These are phyloP conservation scores for Anastatica hierochuntica DNA, from an alignment of 345 rosid genomes.

Conservation along the genomic window DNA sequence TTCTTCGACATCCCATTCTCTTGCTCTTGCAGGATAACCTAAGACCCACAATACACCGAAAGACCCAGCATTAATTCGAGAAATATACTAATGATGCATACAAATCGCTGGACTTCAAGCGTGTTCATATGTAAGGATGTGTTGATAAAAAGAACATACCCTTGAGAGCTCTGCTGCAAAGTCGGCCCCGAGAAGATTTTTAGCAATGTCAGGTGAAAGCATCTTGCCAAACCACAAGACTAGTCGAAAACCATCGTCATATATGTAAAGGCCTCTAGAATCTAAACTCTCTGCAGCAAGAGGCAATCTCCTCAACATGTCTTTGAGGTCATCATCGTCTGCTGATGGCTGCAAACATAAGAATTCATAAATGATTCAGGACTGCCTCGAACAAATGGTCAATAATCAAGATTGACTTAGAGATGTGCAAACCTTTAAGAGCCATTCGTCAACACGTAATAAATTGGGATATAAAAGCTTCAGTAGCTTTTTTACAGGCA, in stretches of 20 bases:
- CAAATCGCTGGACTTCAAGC: background rate
- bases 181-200: conserved; percentile 73
- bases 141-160: conserved; percentile 38
- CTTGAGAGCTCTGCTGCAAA: conserved; percentile 82
- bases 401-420: background rate
- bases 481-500: conserved; percentile 77
- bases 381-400: too few species aligned
- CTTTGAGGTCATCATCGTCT: conserved; percentile 29
- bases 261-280: conserved; percentile 83
- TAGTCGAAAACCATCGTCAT: conserved; percentile 80
- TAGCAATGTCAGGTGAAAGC: conserved; percentile 82
- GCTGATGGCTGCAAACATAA: conserved; percentile 52
- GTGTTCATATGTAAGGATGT: background rate
- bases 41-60: conserved; percentile 16
- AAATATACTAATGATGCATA: too few species aligned
- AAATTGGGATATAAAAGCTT: conserved; percentile 83
- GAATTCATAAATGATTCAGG: background rate
- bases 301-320: conserved; percentile 44
- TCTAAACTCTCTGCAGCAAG: conserved; percentile 80
- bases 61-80: too few species aligned
- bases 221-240: conserved; percentile 90
- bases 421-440: conserved; percentile 45
- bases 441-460: conserved; percentile 76
- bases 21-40: conserved; percentile 55
- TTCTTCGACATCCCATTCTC: conserved; percentile 85